phyloP scores from a whole-genome alignment of 306 rosid species.

The Rosa lucieae region DNA sequence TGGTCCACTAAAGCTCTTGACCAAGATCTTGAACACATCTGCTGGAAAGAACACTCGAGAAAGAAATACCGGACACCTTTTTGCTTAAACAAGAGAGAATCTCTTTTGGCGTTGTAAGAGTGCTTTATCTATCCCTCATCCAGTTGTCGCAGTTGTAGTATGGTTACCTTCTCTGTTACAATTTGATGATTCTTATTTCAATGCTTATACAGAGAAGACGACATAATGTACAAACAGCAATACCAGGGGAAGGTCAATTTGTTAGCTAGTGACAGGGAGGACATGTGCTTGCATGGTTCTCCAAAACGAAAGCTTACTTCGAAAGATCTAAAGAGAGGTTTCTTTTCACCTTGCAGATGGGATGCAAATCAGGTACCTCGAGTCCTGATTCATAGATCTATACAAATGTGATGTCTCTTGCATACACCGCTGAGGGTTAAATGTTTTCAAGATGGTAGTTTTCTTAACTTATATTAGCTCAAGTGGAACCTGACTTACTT shows the following conservation, averaged over 20 bases:
- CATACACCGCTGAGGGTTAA: background rate
- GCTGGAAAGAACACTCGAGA: slow-evolving; percentile 59
- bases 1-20: slow-evolving; percentile 60
- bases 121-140: slow-evolving; percentile 28
- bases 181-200: slow-evolving; percentile 11
- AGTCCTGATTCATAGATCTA: background rate
- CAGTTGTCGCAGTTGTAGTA: slow-evolving; percentile 18
- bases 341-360: slow-evolving; percentile 69
- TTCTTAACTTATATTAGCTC: slow-evolving; percentile 4
- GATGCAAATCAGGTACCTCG: slow-evolving; percentile 74
- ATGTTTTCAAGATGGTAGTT: background rate
- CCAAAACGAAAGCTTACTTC: slow-evolving; percentile 63
- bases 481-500: slow-evolving; percentile 31
- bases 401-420: background rate
- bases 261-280: slow-evolving; percentile 40
- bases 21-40: slow-evolving; percentile 55
- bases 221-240: slow-evolving; percentile 35
- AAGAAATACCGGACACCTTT: slow-evolving; percentile 45
- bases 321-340: slow-evolving; percentile 49
- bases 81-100: slow-evolving; percentile 66
- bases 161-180: slow-evolving; percentile 8
- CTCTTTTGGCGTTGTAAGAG: slow-evolving; percentile 53
- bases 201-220: slow-evolving; percentile 46
- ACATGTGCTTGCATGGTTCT: slow-evolving; percentile 73
- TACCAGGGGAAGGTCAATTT: slow-evolving; percentile 66